Percentiles rank a stretch among this genome's conserved stretches.
phyloP scores from a whole-genome alignment of 345 rosid genomes.

The Eucalyptus shirleyi region DNA sequence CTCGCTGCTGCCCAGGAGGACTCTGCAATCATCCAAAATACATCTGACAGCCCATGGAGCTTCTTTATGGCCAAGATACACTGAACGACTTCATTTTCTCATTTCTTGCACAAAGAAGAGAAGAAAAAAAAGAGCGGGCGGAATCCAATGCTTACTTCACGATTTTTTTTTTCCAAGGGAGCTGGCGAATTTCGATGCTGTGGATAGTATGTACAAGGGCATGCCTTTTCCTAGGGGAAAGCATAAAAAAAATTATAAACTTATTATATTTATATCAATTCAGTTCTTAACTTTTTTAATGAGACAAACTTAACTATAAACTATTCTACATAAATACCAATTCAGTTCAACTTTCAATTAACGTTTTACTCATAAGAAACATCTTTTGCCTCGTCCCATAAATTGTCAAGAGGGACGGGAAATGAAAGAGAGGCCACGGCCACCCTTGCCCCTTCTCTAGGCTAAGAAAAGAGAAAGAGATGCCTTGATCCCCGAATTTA shows the following conservation, averaged over 20 bases:
- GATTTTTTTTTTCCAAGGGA: no score
- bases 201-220: no score
- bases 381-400: background rate
- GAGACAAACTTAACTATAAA: rapidly evolving
- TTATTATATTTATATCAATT: rapidly evolving
- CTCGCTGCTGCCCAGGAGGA: no score
- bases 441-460: no score
- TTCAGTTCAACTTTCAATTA: background rate
- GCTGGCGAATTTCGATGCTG: no score
- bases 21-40: no score
- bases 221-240: rapidly evolving
- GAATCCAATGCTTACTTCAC: no score
- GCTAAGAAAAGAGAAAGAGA: background rate
- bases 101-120: no score
- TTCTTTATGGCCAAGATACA: no score
- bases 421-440: background rate
- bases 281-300: rapidly evolving
- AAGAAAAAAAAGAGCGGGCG: rapidly evolving
- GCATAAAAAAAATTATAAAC: rapidly evolving
- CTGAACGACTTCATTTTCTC: no score
- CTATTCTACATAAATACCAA: rapidly evolving
- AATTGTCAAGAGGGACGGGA: background rate
- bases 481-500: background rate
- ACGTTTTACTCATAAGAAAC: rapidly evolving
- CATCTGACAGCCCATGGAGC: no score